phyloP scores from a whole-genome alignment of 305 asterid species.

The Fraxinus floribunda region DNA sequence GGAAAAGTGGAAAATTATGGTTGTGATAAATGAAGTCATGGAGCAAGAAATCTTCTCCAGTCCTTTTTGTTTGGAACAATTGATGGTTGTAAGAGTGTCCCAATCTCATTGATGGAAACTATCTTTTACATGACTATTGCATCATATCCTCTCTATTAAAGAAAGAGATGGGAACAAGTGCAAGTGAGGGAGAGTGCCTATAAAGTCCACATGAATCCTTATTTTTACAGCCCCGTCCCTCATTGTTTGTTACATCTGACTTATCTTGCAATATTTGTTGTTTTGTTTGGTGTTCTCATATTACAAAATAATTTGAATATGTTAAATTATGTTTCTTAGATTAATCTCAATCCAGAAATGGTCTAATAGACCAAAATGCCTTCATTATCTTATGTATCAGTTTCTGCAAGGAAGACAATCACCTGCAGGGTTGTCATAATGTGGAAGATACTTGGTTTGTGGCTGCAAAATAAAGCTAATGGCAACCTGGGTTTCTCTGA shows the following conservation, averaged over 20 bases:
- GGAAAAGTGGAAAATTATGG: background rate
- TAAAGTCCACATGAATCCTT: background rate
- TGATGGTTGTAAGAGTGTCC: background rate
- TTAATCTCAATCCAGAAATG: background rate
- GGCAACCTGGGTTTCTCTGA: conserved; percentile 1
- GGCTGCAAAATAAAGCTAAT: background rate
- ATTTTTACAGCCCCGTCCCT: background rate
- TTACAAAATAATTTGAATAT: background rate
- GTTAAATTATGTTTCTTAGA: background rate
- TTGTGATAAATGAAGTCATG: background rate
- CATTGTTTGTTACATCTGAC: background rate
- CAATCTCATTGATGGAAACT: background rate
- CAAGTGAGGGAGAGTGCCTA: background rate
- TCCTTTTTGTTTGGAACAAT: background rate
- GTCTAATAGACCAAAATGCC: background rate
- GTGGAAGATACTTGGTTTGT: background rate
- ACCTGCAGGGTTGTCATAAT: background rate
- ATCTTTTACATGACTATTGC: background rate
- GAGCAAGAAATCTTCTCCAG: background rate
- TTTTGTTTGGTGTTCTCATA: background rate
- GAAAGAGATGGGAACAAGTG: background rate
- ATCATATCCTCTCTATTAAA: background rate
- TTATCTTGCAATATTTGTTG: background rate
- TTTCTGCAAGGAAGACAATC: background rate
- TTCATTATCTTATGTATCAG: background rate